A percentile compares a stretch with the other conserved stretches of the same genome.
Conservation (phyloP, 176 grass and related monocot genomes). For the Oryza rufipogon region DNA sequence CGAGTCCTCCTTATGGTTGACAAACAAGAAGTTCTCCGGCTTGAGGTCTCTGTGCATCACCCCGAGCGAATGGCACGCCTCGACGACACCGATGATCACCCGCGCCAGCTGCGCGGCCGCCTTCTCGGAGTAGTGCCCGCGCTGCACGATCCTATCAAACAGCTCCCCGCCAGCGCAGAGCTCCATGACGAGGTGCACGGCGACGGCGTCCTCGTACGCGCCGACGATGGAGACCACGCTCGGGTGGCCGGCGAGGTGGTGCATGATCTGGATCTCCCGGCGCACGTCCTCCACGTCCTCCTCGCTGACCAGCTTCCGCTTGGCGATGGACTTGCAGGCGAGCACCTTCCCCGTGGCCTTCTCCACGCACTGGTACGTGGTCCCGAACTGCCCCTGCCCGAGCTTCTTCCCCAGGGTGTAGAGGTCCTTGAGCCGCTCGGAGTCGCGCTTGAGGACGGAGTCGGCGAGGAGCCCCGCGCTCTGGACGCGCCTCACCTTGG, state of each 20-base stretch:
- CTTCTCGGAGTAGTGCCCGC: constrained; percentile 58
- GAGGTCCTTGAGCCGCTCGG: constrained; percentile 63
- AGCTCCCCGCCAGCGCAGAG: constrained; percentile 85
- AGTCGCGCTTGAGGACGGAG: constrained; percentile 59
- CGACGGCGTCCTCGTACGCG: constrained; percentile 67
- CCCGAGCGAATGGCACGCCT: constrained; percentile 53
- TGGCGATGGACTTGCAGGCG: constrained; percentile 85
- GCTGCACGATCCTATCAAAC: constrained; percentile 65
- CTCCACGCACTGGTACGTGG: constrained; percentile 66
- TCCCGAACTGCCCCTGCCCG: constrained; percentile 75
- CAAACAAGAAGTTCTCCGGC: constrained; percentile 62
- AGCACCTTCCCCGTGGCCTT: constrained; percentile 60
- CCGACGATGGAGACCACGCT: constrained; percentile 60
- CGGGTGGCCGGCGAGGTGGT: constrained; percentile 73
- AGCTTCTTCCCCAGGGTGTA: constrained; percentile 63
- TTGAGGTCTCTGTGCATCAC: constrained; percentile 65
- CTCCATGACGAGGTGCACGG: constrained; percentile 98
- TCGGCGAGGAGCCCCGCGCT: constrained; percentile 65
- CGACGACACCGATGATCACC: constrained; percentile 51
- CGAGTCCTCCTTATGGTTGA: constrained; percentile 46
- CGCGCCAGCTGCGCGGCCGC: constrained; percentile 45
- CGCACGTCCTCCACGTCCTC: constrained; percentile 90
- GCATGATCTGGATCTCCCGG: constrained; percentile 88
- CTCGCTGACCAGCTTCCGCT: constrained; percentile 67
- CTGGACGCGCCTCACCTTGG: constrained; percentile 54